Conservation (phyloP, 192 early-diverging fungal genomes). For the Geranomyces michiganensis region DNA sequence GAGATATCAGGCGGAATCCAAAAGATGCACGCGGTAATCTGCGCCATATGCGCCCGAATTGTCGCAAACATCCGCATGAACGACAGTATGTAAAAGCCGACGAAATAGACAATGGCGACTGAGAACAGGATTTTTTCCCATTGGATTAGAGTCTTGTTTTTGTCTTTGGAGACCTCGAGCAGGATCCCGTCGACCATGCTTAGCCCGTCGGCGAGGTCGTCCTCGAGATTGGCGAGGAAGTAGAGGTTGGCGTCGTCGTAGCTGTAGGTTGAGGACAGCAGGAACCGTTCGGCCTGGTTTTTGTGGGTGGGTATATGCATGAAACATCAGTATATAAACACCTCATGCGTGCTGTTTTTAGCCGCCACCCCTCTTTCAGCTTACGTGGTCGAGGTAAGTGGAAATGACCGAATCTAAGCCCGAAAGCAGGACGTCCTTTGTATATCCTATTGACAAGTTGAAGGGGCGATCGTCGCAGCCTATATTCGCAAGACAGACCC, state of each 20-base stretch:
- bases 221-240: slow-evolving; percentile 6
- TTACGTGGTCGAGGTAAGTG: slow-evolving; percentile 12
- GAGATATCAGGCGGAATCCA: slow-evolving; percentile 14
- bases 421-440: background rate
- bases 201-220: slow-evolving; percentile 17
- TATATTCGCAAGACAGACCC: background rate
- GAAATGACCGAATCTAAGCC: slow-evolving; percentile 1
- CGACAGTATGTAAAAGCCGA: background rate
- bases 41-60: background rate
- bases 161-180: background rate
- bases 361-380: background rate
- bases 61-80: background rate
- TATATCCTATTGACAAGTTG: slow-evolving; percentile 7
- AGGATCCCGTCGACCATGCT: slow-evolving; percentile 5
- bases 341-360: too few relatives aligned
- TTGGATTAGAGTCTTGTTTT: background rate
- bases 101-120: slow-evolving; percentile 9
- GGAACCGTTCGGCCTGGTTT: slow-evolving; percentile 5
- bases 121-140: slow-evolving; percentile 7
- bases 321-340: too few relatives aligned
- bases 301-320: too few relatives aligned
- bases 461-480: slow-evolving; percentile 17
- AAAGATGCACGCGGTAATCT: background rate
- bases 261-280: background rate
- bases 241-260: slow-evolving; percentile 15